Conservation (phyloP, 106 monocot genomes). For the Acanthochlamys bracteata region DNA sequence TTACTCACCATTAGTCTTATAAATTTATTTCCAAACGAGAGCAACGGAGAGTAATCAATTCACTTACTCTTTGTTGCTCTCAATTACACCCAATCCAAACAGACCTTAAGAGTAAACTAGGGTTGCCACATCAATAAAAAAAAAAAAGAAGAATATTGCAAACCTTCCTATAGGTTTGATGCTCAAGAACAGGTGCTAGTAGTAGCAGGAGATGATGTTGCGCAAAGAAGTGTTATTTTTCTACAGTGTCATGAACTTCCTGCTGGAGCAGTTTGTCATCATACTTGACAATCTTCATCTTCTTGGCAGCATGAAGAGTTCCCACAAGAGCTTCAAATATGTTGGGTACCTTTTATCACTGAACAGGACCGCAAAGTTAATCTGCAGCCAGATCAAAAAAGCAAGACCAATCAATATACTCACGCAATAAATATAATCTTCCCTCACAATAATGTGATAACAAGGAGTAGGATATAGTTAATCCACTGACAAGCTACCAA, state of each 20-base stretch:
- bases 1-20: too few species aligned
- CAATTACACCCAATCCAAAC: too few species aligned
- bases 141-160: too few species aligned
- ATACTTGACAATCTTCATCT: slow-evolving; percentile 65
- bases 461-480: too few species aligned
- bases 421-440: neutral
- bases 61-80: too few species aligned
- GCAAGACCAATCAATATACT: neutral
- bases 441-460: neutral
- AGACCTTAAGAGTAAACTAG: too few species aligned
- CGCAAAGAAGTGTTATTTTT: slow-evolving; percentile 43
- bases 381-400: slow-evolving; percentile 27
- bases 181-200: too few species aligned
- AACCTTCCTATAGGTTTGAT: too few species aligned
- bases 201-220: neutral
- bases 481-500: too few species aligned
- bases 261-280: slow-evolving; percentile 86
- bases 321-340: slow-evolving; percentile 94
- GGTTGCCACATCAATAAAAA: too few species aligned
- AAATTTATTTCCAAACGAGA: too few species aligned
- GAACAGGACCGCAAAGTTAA: slow-evolving; percentile 82
- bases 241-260: slow-evolving; percentile 94
- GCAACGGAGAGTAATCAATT: too few species aligned
- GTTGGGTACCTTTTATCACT: slow-evolving; percentile 82
- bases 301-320: slow-evolving; percentile 87